These are phyloP conservation scores for Penicillium crustosum DNA, from an alignment of 2,329 filamentous ascomycete genomes.

Conservation along the genomic window DNA sequence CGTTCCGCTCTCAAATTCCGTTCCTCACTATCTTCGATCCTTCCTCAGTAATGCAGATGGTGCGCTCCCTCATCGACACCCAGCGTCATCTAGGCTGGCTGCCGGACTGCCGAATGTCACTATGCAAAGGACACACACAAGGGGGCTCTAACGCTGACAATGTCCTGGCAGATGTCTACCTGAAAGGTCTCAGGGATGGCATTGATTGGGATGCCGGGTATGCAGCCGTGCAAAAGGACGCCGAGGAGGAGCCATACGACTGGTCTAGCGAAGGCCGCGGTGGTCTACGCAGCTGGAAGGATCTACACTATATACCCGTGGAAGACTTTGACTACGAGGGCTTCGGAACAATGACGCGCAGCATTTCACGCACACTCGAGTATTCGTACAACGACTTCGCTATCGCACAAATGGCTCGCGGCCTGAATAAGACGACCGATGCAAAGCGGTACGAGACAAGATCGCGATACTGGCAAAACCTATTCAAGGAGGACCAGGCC, in stretches of 20 bases:
- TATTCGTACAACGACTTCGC: constrained; percentile 75
- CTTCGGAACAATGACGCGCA: constrained; percentile 68
- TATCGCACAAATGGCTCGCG: constrained; percentile 61
- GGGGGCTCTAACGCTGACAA: constrained; percentile 72
- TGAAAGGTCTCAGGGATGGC: constrained; percentile 63
- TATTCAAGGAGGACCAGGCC: constrained; percentile 62
- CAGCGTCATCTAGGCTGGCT: constrained; percentile 70
- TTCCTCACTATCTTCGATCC: constrained; percentile 69
- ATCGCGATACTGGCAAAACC: constrained; percentile 66
- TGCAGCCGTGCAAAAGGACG: constrained; percentile 67
- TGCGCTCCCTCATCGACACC: constrained; percentile 68
- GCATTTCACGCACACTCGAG: constrained; percentile 70
- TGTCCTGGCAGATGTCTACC: constrained; percentile 64
- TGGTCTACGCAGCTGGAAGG: constrained; percentile 69
- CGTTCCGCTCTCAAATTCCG: constrained; percentile 66
- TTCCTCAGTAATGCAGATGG: constrained; percentile 60
- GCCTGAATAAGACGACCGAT: constrained; percentile 56
- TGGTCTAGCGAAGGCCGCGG: constrained; percentile 70
- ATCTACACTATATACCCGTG: constrained; percentile 67
- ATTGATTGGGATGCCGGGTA: constrained; percentile 69
- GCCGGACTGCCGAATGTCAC: constrained; percentile 71
- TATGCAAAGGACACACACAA: constrained; percentile 69
- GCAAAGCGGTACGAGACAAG: constrained; percentile 59
- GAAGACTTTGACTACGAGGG: constrained; percentile 67
- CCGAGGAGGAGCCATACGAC: constrained; percentile 66